These are phyloP conservation scores for Boletus smithii DNA, from an alignment of 1,284 basidiomycete species.

Conservation along the genomic window DNA sequence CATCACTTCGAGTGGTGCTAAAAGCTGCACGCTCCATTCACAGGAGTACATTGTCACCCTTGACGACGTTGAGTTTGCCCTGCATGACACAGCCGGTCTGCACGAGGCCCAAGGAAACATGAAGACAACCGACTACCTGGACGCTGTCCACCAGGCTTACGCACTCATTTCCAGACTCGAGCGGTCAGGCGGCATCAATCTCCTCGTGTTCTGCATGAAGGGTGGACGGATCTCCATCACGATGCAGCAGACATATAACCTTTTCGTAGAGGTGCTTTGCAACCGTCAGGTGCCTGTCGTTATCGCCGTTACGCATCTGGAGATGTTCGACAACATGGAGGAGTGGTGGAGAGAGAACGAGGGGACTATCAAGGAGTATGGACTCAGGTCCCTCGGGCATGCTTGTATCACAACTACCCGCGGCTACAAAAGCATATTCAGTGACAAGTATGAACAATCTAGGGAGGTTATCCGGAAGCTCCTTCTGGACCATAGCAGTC, in stretches of 20 bases:
- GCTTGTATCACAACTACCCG: constrained; percentile 31
- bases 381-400: constrained; percentile 22
- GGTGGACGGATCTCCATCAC: constrained; percentile 35
- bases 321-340: constrained; percentile 33
- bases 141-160: constrained; percentile 33
- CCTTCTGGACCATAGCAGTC: constrained; percentile 20
- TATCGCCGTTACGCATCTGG: constrained; percentile 37
- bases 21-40: constrained; percentile 26
- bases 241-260: constrained; percentile 32
- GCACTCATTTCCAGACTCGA: constrained; percentile 35
- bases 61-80: constrained; percentile 15
- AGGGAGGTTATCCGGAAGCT: constrained; percentile 17
- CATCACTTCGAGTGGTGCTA: constrained; percentile 21
- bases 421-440: constrained; percentile 19
- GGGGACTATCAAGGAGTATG: constrained; percentile 22
- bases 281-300: constrained; percentile 35
- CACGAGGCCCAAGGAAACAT: constrained; percentile 33
- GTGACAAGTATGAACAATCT: constrained; percentile 26
- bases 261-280: constrained; percentile 31
- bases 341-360: constrained; percentile 32
- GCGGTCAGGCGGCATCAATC: constrained; percentile 32
- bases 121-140: constrained; percentile 22
- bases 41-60: constrained; percentile 14
- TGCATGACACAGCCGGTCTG: constrained; percentile 42
- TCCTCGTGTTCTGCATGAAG: constrained; percentile 41